phyloP scores from a whole-genome alignment of 176 grass and related monocot genomes.

The Pharus latifolius region DNA sequence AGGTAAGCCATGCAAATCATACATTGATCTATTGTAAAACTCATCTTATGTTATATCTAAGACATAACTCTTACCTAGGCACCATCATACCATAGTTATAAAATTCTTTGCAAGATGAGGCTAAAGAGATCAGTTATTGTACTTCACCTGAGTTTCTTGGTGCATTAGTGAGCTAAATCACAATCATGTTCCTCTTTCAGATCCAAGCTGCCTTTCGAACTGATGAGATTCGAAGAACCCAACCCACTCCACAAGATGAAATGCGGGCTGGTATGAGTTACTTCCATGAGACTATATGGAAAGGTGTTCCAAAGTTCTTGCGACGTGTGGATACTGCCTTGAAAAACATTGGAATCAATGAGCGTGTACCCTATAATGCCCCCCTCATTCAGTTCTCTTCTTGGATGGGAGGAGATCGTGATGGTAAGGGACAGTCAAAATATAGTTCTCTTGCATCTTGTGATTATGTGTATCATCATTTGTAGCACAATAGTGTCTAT shows the following conservation, averaged over 20 bases:
- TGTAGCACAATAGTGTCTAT: too few species aligned
- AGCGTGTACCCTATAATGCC: constrained; percentile 34
- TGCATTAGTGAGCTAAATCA: neutral
- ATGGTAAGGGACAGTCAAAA: neutral
- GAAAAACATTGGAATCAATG: constrained; percentile 42
- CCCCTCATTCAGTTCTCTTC: constrained; percentile 45
- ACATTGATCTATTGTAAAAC: neutral
- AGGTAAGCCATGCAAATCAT: constrained; percentile 26
- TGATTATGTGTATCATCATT: neutral
- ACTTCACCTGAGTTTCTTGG: neutral
- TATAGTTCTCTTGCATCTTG: neutral
- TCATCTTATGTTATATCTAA: neutral
- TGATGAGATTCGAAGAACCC: constrained; percentile 35
- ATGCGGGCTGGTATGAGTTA: constrained; percentile 47
- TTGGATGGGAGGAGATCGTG: constrained; percentile 50
- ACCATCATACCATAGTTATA: neutral
- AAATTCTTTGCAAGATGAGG: neutral
- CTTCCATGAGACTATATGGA: constrained; percentile 46
- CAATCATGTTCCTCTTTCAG: neutral
- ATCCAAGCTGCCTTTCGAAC: constrained; percentile 47
- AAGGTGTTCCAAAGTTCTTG: constrained; percentile 39
- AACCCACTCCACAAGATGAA: constrained; percentile 44
- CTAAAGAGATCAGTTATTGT: neutral
- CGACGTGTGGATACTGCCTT: constrained; percentile 34
- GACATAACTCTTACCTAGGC: neutral